Evolutionary conservation across 129 eudicot genomes (phyloP).

Genomic region (Mikania micrantha): DNA sequence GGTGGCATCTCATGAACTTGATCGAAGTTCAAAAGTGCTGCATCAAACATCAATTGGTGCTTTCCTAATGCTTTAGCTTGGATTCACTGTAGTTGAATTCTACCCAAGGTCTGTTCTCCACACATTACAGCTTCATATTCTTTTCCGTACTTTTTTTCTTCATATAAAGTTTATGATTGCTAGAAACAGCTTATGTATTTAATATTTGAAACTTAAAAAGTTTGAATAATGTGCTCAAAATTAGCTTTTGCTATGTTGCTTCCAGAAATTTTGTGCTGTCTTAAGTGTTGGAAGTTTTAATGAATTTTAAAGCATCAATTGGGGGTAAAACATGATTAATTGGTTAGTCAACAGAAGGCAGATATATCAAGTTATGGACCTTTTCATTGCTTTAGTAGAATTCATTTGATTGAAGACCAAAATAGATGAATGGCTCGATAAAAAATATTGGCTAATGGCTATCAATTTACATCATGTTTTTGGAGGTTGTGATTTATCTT

Average conservation of each 20-base stretch:
- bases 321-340: neutral
- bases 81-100: slow-evolving; percentile 12
- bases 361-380: neutral
- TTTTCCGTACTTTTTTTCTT: neutral
- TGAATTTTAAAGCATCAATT: neutral
- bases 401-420: neutral
- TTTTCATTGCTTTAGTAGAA: neutral
- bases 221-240: neutral
- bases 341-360: neutral
- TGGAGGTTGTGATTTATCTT: neutral
- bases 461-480: neutral
- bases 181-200: neutral
- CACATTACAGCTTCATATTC: slow-evolving; percentile 6
- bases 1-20: slow-evolving; percentile 99
- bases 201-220: neutral
- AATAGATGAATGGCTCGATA: neutral
- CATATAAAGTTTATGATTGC: neutral
- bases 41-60: slow-evolving; percentile 82
- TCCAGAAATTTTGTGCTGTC: neutral
- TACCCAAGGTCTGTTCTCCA: slow-evolving; percentile 26
- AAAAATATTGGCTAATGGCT: neutral
- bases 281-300: neutral
- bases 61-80: slow-evolving; percentile 64
- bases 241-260: slow-evolving; percentile 1
- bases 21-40: slow-evolving; percentile 87